phyloP scores from a whole-genome alignment of 1,284 basidiomycete species.

The Tilletia setariae region DNA sequence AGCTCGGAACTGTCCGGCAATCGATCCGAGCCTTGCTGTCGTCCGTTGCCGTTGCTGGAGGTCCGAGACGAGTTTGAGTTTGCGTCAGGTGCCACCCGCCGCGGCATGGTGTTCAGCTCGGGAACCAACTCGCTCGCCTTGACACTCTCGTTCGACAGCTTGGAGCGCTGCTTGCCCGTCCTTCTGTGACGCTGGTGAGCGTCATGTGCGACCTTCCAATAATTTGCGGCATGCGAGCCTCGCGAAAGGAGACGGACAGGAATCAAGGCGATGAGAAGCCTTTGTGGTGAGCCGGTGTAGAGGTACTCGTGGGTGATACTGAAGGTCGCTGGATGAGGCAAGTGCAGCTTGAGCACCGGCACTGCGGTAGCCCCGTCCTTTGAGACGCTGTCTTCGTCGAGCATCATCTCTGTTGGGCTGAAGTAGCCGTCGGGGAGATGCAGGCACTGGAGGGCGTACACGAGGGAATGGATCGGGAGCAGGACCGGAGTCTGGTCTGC shows the following conservation, averaged over 20 bases:
- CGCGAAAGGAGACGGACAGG: background rate
- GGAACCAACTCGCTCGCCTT: too few relatives aligned
- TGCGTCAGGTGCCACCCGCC: too few relatives aligned
- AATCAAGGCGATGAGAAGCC: background rate
- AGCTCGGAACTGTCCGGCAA: background rate
- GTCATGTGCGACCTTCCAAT: too few relatives aligned
- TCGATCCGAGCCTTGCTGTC: too few relatives aligned
- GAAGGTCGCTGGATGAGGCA: conserved; percentile 13
- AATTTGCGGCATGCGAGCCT: background rate
- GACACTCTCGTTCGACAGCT: too few relatives aligned
- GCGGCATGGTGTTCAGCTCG: too few relatives aligned
- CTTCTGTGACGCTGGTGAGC: too few relatives aligned
- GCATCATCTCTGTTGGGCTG: background rate
- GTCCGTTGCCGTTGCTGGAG: too few relatives aligned
- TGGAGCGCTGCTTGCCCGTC: too few relatives aligned
- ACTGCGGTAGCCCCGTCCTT: background rate
- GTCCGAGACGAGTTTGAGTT: too few relatives aligned
- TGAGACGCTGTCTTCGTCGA: too few relatives aligned
- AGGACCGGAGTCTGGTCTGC: background rate
- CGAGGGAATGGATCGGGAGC: conserved; percentile 16
- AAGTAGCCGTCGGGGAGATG: conserved; percentile 9
- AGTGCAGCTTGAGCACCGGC: conserved; percentile 2
- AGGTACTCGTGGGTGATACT: conserved; percentile 17
- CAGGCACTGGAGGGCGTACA: conserved; percentile 15
- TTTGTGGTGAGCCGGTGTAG: conserved; percentile 12